phyloP scores from a whole-genome alignment of 2,329 filamentous ascomycete species.

The Xylaria polymorpha region DNA sequence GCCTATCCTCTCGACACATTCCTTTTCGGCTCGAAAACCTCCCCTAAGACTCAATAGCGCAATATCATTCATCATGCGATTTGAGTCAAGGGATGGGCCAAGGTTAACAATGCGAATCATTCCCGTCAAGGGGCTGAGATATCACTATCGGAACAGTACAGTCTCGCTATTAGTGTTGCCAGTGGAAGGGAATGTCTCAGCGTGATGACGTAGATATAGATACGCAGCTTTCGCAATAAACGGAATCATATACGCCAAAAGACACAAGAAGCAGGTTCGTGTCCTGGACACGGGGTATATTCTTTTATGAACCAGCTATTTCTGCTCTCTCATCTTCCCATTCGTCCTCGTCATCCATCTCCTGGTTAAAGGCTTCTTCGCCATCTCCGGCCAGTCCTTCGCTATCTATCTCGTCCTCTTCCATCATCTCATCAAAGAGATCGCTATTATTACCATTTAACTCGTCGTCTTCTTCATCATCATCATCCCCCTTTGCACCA shows the following conservation, averaged over 20 bases:
- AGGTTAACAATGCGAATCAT: constrained; percentile 1
- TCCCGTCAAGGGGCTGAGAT: background rate
- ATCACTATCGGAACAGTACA: background rate
- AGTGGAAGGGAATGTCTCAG: background rate
- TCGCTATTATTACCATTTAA: constrained; percentile 57
- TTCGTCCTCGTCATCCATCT: constrained; percentile 62
- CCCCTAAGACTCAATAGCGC: background rate
- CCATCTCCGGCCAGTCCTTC: constrained; percentile 63
- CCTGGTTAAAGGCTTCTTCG: constrained; percentile 61
- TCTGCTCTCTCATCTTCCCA: constrained; percentile 62
- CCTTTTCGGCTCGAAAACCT: background rate
- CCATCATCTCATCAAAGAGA: constrained; percentile 57
- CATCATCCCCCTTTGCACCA: constrained; percentile 52
- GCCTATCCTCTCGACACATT: background rate
- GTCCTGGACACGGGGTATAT: constrained; percentile 31
- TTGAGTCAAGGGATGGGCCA: constrained; percentile 15
- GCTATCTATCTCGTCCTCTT: constrained; percentile 63
- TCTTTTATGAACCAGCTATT: constrained; percentile 43
- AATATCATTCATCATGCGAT: background rate
- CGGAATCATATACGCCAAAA: constrained; percentile 1
- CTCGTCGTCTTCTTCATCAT: constrained; percentile 53
- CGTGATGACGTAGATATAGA: background rate
- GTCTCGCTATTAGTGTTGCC: background rate
- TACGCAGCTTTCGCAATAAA: background rate
- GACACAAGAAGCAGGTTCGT: background rate